Base-by-base conservation (phyloP, 2,329 filamentous ascomycete species). In the Calonectria hawksworthii region DNA sequence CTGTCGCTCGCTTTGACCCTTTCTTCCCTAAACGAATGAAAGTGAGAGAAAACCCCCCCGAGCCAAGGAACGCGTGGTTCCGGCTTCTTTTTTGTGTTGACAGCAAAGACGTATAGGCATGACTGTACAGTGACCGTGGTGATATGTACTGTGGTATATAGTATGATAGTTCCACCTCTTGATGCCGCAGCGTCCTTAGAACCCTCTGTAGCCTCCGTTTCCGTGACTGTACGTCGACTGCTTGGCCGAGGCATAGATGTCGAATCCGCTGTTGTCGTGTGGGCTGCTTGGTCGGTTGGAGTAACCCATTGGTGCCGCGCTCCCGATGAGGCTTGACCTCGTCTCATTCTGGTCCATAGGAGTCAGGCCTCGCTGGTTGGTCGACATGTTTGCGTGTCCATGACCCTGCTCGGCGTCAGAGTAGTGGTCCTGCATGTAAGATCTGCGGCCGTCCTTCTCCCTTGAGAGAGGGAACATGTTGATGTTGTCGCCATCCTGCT, bases 401-500 rank as follows among this genome's bases (percentile, higher is more conserved):
- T 79, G 67, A 7, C 79, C 76, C 18, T 83, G 79, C 30, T 80
- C 77, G 0, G 76, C 76, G 16, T 77, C 77, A 30, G 78, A 79
- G 72, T 83, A 86, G 21, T 77, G 81, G 41, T 87, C 86, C 16
- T 85, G 81, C 5, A 82, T 82, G 23, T 82, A 78, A 13, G 82
- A 80, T n/a, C 81, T 83, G 13, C 68, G 70, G 34, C 69, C 75
- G 44, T 84, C 84, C 75, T 83, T 83, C 69, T 84, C 83, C 67
- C 87, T 84, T 67, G 86, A 83, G 72, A 88, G 81, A 56, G 88
- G 85, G 77, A 88, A 88, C 73, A 86, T 86, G 38, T 86, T 86
- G 36, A 84, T 84, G 51, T 84, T 82, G 26, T 84, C 79, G 41
- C 83, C 78, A 50, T 83, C 81, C 75, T 86, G 85, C 51, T 85